Base-by-base conservation (phyloP, 169 alveolate genomes). In the Cryptosporidium viatorum region DNA sequence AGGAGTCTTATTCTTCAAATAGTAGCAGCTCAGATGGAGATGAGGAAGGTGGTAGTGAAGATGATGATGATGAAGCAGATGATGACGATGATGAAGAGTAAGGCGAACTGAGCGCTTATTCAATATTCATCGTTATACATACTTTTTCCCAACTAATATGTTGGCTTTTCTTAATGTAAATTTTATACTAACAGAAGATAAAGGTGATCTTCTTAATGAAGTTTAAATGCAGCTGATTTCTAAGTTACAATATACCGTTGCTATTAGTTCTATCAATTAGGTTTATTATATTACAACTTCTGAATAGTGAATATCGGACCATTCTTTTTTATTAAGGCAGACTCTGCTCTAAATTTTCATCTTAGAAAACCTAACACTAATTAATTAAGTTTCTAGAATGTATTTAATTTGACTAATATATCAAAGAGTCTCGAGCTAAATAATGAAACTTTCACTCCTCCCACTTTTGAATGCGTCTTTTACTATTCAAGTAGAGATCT, bases 21-120 rank as follows among this genome's bases (percentile, higher is more conserved):
- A 75, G 91, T 33, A 94, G 93, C 26, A 94, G 93, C 52, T 91
- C 93, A n/a, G 95, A 86, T 33, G 96, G 91, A 1, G 96, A 93
- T 10, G 96, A 94, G 23, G 98, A 95, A 26, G 97, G 92, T n/a
- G 95, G 93, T 33, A 97, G 93, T 48, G 96, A 96, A 18, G 97
- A 93, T 8, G 96, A 91, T 0, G 97, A 95, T 31, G 94, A 84
- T 3, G 96, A 93, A 8, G 95, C 87, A 29, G 94, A 91, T 37
- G 96, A 94, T 12, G 91, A n/a, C n/a, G n/a, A 86, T 41, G 95
- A 48, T 48, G 93, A 69, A 94, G 93, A 21, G 93, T 92, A 29
- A 69, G 9, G 10, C 1, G 23, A 14, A 48, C 21, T 16, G 6
- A 2, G 14, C 21, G 12, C 23, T 48, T 16, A 48, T 12, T 16